A percentile compares a stretch with the other conserved stretches of the same genome.
phyloP scores from a whole-genome alignment of 345 rosid genomes.

The Pseudoturritis turrita region DNA sequence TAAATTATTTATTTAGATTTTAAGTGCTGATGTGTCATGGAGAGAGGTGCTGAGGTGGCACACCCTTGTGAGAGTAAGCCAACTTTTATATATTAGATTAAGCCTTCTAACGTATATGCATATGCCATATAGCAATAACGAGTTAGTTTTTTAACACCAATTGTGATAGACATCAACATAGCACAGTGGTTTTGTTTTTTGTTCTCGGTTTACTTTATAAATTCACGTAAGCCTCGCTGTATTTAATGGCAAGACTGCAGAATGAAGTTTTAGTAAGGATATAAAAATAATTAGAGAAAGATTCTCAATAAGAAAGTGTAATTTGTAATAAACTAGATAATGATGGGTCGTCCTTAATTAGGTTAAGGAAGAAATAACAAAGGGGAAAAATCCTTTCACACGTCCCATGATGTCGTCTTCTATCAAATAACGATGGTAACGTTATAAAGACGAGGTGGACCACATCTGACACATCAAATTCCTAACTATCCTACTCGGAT shows the following conservation, averaged over 20 bases:
- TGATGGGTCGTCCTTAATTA: not conserved
- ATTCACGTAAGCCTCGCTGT: not conserved
- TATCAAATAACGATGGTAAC: not conserved
- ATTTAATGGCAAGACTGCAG: not conserved
- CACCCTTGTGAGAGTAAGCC: no score
- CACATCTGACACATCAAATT: slow-evolving; percentile 1
- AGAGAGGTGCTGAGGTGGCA: no score
- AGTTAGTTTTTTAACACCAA: not conserved
- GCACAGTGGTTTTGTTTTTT: not conserved
- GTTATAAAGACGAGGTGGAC: not conserved
- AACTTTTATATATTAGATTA: no score
- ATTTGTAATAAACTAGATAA: not conserved
- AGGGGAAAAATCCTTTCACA: not conserved
- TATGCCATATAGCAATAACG: not conserved
- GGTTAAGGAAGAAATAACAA: not conserved
- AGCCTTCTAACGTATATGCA: not conserved
- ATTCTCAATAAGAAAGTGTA: not conserved
- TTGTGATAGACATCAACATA: not conserved
- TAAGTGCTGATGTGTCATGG: no score
- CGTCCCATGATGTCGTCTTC: not conserved
- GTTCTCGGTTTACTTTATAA: not conserved
- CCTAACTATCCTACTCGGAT: slow-evolving; percentile 12
- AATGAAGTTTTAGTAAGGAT: not conserved
- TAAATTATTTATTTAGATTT: no score
- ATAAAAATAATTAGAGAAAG: not conserved